phyloP scores from a whole-genome alignment of 805 yeast species.

The Starmerella cellae region DNA sequence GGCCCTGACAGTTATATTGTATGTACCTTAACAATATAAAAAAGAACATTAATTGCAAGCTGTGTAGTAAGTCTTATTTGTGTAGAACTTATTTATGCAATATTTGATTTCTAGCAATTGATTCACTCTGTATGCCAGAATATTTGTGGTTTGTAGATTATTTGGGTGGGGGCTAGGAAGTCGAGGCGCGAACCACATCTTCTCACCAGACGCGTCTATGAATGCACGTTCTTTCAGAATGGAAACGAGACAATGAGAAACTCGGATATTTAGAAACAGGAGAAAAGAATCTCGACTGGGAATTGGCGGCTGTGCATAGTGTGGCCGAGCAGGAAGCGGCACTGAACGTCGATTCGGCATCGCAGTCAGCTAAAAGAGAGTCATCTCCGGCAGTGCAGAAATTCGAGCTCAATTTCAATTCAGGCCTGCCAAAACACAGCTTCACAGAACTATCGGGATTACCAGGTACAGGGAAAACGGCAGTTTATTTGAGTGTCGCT shows the following conservation, averaged over 20 bases:
- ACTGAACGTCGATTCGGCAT: background rate
- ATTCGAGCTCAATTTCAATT: no score
- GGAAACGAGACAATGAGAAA: background rate
- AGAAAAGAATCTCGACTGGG: constrained; percentile 4
- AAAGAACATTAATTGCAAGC: no score
- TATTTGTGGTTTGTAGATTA: no score
- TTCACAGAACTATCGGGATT: constrained; percentile 23
- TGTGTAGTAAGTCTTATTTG: no score
- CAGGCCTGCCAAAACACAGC: constrained; percentile 10
- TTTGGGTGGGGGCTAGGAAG: no score
- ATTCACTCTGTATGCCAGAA: no score
- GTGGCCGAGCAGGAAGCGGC: background rate
- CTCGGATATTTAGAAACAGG: constrained; percentile 6
- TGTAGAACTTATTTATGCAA: no score
- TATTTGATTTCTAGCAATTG: no score
- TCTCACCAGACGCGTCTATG: background rate
- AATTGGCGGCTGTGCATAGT: constrained; percentile 5
- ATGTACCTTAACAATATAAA: no score
- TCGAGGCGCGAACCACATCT: no score
- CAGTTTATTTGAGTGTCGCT: constrained; percentile 17
- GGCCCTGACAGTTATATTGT: background rate
- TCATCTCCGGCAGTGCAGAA: no score
- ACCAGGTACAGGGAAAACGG: constrained; percentile 25
- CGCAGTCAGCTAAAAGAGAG: background rate
- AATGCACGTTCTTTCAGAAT: constrained; percentile 10